These are phyloP conservation scores for Coprinellus micaceus DNA, from an alignment of 768 basidiomycete species.

Conservation along the genomic window DNA sequence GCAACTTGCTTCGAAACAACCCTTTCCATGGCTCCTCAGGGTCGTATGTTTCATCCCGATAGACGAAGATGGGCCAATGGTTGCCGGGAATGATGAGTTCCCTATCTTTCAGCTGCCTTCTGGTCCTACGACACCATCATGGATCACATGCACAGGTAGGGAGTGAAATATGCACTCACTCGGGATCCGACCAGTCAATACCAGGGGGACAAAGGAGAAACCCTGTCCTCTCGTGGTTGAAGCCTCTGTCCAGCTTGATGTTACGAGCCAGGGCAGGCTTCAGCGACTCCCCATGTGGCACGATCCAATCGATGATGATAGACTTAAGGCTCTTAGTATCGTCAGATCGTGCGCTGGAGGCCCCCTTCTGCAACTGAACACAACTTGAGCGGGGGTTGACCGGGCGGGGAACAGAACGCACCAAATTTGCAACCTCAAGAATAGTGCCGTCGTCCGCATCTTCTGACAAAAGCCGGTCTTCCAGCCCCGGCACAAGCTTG, in stretches of 20 bases:
- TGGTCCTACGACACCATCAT: too few species aligned
- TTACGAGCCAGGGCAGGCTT: neutral
- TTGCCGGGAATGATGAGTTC: conserved; percentile 1
- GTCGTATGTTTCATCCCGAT: conserved; percentile 11
- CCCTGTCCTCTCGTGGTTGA: conserved; percentile 23
- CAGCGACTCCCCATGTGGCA: neutral
- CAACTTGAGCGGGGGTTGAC: too few species aligned
- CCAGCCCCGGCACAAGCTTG: neutral
- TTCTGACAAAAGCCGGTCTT: neutral
- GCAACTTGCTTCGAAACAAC: conserved; percentile 12
- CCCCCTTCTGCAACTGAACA: conserved; percentile 24
- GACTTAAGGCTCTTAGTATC: conserved; percentile 19
- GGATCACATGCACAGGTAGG: too few species aligned
- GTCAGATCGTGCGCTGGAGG: conserved; percentile 19
- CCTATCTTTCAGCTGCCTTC: too few species aligned
- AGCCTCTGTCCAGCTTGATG: conserved; percentile 7
- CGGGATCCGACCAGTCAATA: conserved; percentile 20
- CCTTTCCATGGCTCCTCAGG: conserved; percentile 13
- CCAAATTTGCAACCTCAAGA: neutral
- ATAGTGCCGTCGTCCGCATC: neutral
- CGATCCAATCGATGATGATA: conserved; percentile 21
- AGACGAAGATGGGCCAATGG: conserved; percentile 17
- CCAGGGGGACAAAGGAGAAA: conserved; percentile 24
- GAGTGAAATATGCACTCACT: neutral
- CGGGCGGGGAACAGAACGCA: too few species aligned